phyloP scores from a whole-genome alignment of 495 filamentous ascomycete species.

The Penicillium odoratum region DNA sequence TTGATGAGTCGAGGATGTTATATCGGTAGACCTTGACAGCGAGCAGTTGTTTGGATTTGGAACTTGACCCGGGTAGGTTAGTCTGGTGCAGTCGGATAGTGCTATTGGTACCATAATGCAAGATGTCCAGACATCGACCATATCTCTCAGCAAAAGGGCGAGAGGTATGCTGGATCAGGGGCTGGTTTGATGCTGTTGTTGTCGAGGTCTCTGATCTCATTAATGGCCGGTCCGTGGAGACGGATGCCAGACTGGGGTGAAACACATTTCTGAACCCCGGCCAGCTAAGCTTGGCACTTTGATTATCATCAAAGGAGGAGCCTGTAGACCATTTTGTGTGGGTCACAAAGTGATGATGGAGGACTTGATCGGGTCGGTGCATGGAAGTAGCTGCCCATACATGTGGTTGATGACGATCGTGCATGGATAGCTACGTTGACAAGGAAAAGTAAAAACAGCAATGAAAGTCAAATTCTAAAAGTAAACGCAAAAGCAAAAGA shows the following conservation, averaged over 20 bases:
- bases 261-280: slow-evolving; percentile 7
- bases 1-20: slow-evolving; percentile 75
- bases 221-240: slow-evolving; percentile 23
- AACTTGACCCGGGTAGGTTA: slow-evolving; percentile 4
- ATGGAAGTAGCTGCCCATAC: slow-evolving; percentile 14
- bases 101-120: slow-evolving; percentile 34
- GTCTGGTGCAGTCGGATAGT: slow-evolving; percentile 29
- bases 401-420: slow-evolving; percentile 12
- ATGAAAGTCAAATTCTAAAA: not conserved
- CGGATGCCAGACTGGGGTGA: slow-evolving; percentile 9
- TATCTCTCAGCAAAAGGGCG: slow-evolving; percentile 28
- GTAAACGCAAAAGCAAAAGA: too few species aligned
- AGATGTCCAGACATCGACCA: slow-evolving; percentile 29
- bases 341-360: slow-evolving; percentile 20
- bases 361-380: slow-evolving; percentile 10
- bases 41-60: slow-evolving; percentile 60
- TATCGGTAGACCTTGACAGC: slow-evolving; percentile 94
- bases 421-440: slow-evolving; percentile 15
- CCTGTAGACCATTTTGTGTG: slow-evolving; percentile 10
- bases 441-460: slow-evolving; percentile 3
- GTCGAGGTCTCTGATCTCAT: slow-evolving; percentile 5
- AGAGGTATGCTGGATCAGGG: not conserved
- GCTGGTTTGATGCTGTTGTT: slow-evolving; percentile 3
- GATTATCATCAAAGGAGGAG: not conserved
- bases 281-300: slow-evolving; percentile 10